These are phyloP conservation scores for Phoenix roebelenii DNA, from an alignment of 176 grass and related monocot genomes.

Conservation along the genomic window DNA sequence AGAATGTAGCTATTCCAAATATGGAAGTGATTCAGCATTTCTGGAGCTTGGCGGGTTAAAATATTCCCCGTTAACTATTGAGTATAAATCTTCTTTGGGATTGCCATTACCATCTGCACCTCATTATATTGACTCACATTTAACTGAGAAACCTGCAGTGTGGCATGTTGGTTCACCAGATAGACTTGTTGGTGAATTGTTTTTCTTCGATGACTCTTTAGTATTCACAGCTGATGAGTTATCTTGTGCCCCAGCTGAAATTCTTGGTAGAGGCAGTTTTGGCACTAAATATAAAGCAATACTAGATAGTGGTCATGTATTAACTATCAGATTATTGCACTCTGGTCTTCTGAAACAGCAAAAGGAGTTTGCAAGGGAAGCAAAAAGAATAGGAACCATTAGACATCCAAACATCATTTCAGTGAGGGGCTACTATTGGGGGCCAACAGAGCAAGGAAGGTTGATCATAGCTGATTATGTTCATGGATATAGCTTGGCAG, in stretches of 20 bases:
- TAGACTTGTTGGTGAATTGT: constrained; percentile 67
- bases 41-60: constrained; percentile 28
- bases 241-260: constrained; percentile 75
- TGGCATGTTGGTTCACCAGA: constrained; percentile 78
- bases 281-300: constrained; percentile 74
- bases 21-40: constrained; percentile 33
- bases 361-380: constrained; percentile 87
- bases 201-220: constrained; percentile 58
- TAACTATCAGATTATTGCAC: constrained; percentile 85
- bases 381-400: constrained; percentile 69
- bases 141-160: constrained; percentile 42
- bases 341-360: constrained; percentile 73
- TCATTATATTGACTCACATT: constrained; percentile 36
- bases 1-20: constrained; percentile 51
- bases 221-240: constrained; percentile 87
- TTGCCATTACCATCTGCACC: constrained; percentile 31
- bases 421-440: constrained; percentile 91
- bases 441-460: constrained; percentile 82
- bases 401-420: constrained; percentile 71
- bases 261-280: constrained; percentile 87
- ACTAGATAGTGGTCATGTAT: constrained; percentile 52
- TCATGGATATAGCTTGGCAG: constrained; percentile 56
- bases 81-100: constrained; percentile 28
- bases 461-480: constrained; percentile 82
- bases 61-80: constrained; percentile 24